Percentiles rank a stretch among this genome's conserved stretches.
phyloP scores from a whole-genome alignment of 805 yeast species.

The Saturnispora dispora region DNA sequence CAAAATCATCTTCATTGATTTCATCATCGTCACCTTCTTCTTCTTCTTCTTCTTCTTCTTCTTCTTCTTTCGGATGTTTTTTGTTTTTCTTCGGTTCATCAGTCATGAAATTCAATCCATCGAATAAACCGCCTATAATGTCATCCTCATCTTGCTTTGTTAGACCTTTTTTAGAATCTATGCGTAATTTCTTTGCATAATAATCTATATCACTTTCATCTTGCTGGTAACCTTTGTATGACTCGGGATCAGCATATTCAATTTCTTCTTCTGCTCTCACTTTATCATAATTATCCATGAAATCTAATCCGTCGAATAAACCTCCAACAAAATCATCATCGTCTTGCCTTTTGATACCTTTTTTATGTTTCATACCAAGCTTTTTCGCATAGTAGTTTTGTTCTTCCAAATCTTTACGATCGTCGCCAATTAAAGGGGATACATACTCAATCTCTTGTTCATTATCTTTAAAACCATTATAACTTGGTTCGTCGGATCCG shows the following conservation, averaged over 20 bases:
- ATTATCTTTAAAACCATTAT: too few species aligned
- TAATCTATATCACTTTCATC: constrained; percentile 75
- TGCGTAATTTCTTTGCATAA: constrained; percentile 74
- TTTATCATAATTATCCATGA: constrained; percentile 10
- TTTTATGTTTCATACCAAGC: constrained; percentile 56
- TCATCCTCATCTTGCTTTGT: constrained; percentile 56
- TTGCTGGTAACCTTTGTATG: neutral
- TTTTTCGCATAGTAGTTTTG: constrained; percentile 77
- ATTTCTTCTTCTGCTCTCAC: constrained; percentile 9
- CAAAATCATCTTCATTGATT: constrained; percentile 25
- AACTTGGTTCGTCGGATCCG: too few species aligned
- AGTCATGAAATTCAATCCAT: constrained; percentile 49
- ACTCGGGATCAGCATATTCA: constrained; percentile 8
- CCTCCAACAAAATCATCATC: constrained; percentile 82
- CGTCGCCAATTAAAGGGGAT: constrained; percentile 1
- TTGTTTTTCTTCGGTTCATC: neutral
- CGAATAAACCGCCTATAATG: constrained; percentile 69
- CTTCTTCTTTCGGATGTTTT: neutral
- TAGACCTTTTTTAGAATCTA: constrained; percentile 46
- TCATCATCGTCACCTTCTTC: constrained; percentile 20
- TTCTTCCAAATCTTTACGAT: constrained; percentile 55
- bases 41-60: constrained; percentile 13
- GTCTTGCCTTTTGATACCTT: constrained; percentile 40
- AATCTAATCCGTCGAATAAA: constrained; percentile 59
- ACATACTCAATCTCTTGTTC: constrained; percentile 18